phyloP scores from a whole-genome alignment of 192 early-diverging fungal species.

The Umbelopsis isabellina region DNA sequence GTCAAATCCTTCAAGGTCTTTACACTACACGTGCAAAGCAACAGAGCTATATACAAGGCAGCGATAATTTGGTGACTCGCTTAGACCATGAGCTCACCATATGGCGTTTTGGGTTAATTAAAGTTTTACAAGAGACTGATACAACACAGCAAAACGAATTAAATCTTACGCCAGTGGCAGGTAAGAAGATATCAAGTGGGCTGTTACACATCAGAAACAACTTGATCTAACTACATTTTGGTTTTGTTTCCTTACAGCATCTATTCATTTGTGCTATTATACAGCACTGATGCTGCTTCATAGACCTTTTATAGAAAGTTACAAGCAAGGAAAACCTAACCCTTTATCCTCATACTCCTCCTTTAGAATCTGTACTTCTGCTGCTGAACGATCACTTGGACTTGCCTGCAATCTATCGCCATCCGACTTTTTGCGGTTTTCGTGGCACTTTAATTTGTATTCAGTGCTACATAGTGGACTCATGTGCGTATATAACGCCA shows the following conservation, averaged over 20 bases:
- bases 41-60: constrained; percentile 33
- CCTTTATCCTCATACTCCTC: constrained; percentile 32
- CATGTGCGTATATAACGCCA: constrained; percentile 41
- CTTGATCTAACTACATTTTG: background rate
- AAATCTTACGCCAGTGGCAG: constrained; percentile 33
- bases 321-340: constrained; percentile 17
- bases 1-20: constrained; percentile 39
- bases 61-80: constrained; percentile 35
- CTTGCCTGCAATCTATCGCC: constrained; percentile 30
- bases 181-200: constrained; percentile 6
- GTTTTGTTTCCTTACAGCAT: constrained; percentile 3
- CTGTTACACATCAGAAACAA: background rate
- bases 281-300: constrained; percentile 39
- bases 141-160: background rate
- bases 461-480: constrained; percentile 36
- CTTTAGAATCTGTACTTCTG: constrained; percentile 37
- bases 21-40: constrained; percentile 40
- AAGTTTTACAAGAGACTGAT: constrained; percentile 27
- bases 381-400: constrained; percentile 32
- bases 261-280: constrained; percentile 40
- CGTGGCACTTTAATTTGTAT: constrained; percentile 38
- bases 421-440: constrained; percentile 38
- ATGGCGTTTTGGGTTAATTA: constrained; percentile 41
- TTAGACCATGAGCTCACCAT: constrained; percentile 41
- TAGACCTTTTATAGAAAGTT: constrained; percentile 41